phyloP scores from a whole-genome alignment of 495 filamentous ascomycete species.

The Podospora australis region DNA sequence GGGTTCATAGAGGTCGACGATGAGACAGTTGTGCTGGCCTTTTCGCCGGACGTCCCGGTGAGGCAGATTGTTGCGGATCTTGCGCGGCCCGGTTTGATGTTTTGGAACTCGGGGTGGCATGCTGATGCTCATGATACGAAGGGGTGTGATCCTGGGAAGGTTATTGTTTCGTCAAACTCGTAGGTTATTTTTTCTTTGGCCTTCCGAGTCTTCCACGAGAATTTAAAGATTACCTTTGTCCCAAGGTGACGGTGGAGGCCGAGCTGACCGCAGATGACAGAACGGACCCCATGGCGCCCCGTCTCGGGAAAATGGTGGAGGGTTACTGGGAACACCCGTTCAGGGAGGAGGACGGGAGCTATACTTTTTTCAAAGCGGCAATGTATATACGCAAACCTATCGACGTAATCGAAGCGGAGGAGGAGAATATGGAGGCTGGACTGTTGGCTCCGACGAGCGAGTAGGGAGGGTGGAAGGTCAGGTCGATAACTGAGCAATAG shows the following conservation, averaged over 20 bases:
- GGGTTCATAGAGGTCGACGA: slow-evolving; percentile 4
- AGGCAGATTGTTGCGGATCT: slow-evolving; percentile 2
- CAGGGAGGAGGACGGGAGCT: not conserved
- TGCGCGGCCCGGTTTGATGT: not conserved
- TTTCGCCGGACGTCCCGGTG: not conserved
- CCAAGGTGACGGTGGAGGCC: no score
- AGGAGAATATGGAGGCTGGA: not conserved
- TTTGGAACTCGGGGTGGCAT: not conserved
- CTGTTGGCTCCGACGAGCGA: no score
- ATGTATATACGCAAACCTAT: not conserved
- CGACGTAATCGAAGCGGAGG: not conserved
- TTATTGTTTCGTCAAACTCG: not conserved
- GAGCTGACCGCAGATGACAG: not conserved
- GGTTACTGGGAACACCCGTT: not conserved
- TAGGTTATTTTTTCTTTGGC: not conserved
- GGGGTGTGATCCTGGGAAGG: not conserved
- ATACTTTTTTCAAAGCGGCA: not conserved
- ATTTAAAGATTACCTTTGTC: no score
- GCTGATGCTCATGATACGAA: not conserved
- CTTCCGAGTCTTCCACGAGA: not conserved
- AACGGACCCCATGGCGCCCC: not conserved
- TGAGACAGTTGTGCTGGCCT: not conserved
- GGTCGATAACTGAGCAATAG: no score
- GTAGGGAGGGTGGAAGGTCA: no score
- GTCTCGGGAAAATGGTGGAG: not conserved